These are phyloP conservation scores for Pholiota molesta DNA, from an alignment of 768 basidiomycete genomes.

Conservation along the genomic window DNA sequence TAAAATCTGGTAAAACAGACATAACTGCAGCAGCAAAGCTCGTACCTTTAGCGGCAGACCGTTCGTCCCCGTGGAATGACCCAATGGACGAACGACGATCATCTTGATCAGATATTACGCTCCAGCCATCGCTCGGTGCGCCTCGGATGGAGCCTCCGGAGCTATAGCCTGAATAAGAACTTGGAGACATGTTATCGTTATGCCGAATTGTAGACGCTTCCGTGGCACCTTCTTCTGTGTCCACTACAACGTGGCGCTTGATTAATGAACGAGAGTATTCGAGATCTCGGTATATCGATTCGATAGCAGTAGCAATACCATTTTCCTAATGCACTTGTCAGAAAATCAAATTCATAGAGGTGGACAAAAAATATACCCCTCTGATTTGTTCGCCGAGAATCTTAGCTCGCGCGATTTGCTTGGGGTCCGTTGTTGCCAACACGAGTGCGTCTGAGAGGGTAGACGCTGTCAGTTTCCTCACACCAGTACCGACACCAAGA, in stretches of 20 bases:
- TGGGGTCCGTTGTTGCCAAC: constrained; percentile 83
- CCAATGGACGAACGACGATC: constrained; percentile 59
- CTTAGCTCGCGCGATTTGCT: constrained; percentile 86
- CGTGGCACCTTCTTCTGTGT: constrained; percentile 33
- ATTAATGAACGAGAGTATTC: constrained; percentile 92
- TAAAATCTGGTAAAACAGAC: constrained; percentile 62
- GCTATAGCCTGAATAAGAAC: constrained; percentile 53
- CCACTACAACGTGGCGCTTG: constrained; percentile 52
- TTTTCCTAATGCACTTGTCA: constrained; percentile 65
- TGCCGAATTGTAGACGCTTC: constrained; percentile 43
- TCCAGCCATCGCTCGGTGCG: constrained; percentile 82
- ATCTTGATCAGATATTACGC: constrained; percentile 81
- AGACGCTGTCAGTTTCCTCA: constrained; percentile 86
- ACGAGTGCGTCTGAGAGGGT: constrained; percentile 77
- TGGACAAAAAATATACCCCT: constrained; percentile 48
- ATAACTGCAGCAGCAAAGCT: constrained; percentile 64
- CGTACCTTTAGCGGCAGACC: constrained; percentile 52
- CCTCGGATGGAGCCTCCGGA: constrained; percentile 57
- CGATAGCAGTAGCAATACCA: constrained; percentile 91
- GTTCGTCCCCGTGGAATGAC: constrained; percentile 44
- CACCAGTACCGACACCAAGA: constrained; percentile 85
- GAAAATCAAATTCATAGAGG: neutral
- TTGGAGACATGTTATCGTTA: constrained; percentile 30
- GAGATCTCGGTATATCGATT: constrained; percentile 94
- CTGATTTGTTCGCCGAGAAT: constrained; percentile 87